Conservation (phyloP, 768 basidiomycete species). For the Pseudohyphozyma bogoriensis region DNA sequence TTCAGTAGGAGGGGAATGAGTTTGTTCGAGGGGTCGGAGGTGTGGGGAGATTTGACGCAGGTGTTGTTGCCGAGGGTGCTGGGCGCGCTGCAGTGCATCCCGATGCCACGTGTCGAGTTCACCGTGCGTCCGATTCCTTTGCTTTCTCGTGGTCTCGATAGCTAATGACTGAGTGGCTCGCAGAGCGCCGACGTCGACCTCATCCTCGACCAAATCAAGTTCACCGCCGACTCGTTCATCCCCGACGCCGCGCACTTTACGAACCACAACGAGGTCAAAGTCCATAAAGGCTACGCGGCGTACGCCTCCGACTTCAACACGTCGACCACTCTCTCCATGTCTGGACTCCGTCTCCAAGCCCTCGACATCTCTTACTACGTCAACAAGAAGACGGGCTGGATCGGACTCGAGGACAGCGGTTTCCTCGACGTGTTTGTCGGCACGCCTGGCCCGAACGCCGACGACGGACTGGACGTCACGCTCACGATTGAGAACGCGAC, state of each 20-base stretch:
- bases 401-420: constrained; percentile 39
- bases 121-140: constrained; percentile 17
- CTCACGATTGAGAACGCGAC: constrained; percentile 41
- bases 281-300: constrained; percentile 39
- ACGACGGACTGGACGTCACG: constrained; percentile 39
- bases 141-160: neutral
- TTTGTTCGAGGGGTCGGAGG: constrained; percentile 36
- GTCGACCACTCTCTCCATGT: constrained; percentile 37
- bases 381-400: constrained; percentile 39
- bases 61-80: constrained; percentile 40
- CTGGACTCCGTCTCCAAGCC: constrained; percentile 40
- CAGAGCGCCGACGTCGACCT: constrained; percentile 36
- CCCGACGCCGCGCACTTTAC: constrained; percentile 41
- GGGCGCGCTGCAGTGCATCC: constrained; percentile 40
- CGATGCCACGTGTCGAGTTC: constrained; percentile 40
- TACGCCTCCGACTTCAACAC: constrained; percentile 40
- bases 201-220: constrained; percentile 39
- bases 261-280: constrained; percentile 39
- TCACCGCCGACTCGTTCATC: constrained; percentile 41
- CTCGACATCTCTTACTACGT: constrained; percentile 41
- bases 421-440: constrained; percentile 12
- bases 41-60: constrained; percentile 40
- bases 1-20: constrained; percentile 38
- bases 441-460: constrained; percentile 12
- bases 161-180: neutral